A percentile compares a stretch with the other conserved stretches of the same genome.
Evolutionary conservation across 768 basidiomycete species (phyloP).

Genomic region (Phaeolepiota aurea): DNA sequence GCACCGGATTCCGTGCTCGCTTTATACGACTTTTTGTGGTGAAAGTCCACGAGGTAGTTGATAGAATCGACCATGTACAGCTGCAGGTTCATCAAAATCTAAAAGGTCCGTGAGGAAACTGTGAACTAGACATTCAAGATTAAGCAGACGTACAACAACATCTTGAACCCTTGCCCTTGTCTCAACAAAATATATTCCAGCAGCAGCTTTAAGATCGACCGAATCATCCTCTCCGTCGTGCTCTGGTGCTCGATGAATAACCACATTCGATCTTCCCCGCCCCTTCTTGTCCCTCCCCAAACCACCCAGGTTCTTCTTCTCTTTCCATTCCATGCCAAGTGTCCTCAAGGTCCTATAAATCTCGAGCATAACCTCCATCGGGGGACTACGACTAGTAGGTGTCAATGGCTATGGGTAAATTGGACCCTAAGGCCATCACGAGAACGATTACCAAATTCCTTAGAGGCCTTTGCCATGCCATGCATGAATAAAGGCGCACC

Average conservation of each 20-base stretch:
- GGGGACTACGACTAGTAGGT: constrained; percentile 88
- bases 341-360: constrained; percentile 89
- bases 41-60: constrained; percentile 97
- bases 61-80: constrained; percentile 93
- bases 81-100: constrained; percentile 97
- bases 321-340: constrained; percentile 95
- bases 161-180: constrained; percentile 85
- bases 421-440: too few species aligned
- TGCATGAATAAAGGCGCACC: too few species aligned
- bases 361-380: constrained; percentile 99
- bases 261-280: constrained; percentile 3
- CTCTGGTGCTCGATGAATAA: constrained; percentile 54
- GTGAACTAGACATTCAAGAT: constrained; percentile 49
- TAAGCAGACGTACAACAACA: constrained; percentile 59
- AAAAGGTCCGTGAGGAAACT: constrained; percentile 35
- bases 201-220: constrained; percentile 62
- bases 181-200: constrained; percentile 87
- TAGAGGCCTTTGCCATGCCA: too few species aligned
- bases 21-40: constrained; percentile 91
- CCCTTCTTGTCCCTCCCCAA: constrained; percentile 37
- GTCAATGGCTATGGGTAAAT: too few species aligned
- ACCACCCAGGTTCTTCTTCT: constrained; percentile 74
- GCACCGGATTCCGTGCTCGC: constrained; percentile 62
- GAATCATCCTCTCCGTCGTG: constrained; percentile 46
- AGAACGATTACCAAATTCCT: too few species aligned